phyloP scores from a whole-genome alignment of 805 yeast genomes.

The Myxozyma geophila region DNA sequence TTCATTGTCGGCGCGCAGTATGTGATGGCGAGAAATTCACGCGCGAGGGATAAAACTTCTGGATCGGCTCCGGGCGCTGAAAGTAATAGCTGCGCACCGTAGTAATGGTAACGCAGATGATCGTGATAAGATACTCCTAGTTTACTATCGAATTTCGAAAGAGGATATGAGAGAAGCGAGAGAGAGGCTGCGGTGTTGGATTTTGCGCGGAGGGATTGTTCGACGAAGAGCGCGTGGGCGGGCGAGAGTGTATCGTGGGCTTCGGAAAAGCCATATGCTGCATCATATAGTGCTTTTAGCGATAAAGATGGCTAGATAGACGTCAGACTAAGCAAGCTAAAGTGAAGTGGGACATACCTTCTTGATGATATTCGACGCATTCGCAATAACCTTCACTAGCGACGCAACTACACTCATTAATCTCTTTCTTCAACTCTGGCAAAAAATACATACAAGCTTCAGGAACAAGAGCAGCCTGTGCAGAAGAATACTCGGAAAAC shows the following conservation, averaged over 20 bases:
- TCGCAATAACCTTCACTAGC: constrained; percentile 7
- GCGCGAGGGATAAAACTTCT: constrained; percentile 28
- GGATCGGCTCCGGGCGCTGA: not conserved
- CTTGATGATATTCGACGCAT: constrained; percentile 4
- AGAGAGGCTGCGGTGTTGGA: constrained; percentile 8
- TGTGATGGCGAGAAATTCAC: constrained; percentile 27
- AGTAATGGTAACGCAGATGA: constrained; percentile 33
- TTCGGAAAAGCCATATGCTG: constrained; percentile 25
- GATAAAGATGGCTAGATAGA: constrained; percentile 13
- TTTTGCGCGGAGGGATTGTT: constrained; percentile 17
- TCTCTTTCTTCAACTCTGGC: too few species aligned
- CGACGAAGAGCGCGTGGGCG: constrained; percentile 27
- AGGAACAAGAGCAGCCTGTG: constrained; percentile 22
- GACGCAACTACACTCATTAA: constrained; percentile 8
- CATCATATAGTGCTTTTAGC: constrained; percentile 18
- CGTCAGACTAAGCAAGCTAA: not conserved
- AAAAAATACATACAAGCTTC: constrained; percentile 12
- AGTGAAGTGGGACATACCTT: not conserved
- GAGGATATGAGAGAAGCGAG: constrained; percentile 7
- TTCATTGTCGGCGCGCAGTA: constrained; percentile 14
- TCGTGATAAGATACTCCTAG: constrained; percentile 23
- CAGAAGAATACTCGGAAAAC: constrained; percentile 6
- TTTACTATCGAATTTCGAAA: constrained; percentile 20
- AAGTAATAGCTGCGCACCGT: constrained; percentile 28
- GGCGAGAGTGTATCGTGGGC: constrained; percentile 24